Percentiles rank a stretch among this genome's conserved stretches.
Conservation (phyloP, 495 filamentous ascomycete genomes). For the Penicillium cataractarum region DNA sequence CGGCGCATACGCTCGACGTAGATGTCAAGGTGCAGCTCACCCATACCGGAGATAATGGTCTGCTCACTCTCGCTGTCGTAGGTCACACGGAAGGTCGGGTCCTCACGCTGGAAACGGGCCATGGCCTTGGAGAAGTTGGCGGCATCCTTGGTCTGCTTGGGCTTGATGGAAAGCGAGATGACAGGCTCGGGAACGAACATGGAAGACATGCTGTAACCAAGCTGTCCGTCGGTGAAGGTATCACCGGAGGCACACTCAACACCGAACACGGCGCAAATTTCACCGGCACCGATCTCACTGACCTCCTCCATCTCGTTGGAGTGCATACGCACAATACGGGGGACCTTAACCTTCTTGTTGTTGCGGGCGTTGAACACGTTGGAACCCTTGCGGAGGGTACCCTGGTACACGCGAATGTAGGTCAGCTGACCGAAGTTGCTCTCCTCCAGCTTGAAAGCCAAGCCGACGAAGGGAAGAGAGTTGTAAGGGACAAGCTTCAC, state of each 20-base stretch:
- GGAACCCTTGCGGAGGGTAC: slow-evolving; percentile 81
- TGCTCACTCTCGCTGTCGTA: slow-evolving; percentile 89
- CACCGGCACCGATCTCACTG: slow-evolving; percentile 85
- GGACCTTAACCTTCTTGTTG: slow-evolving; percentile 95
- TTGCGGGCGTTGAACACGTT: slow-evolving; percentile 92
- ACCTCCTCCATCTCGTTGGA: slow-evolving; percentile 99
- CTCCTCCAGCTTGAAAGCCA: slow-evolving; percentile 99
- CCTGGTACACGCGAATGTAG: slow-evolving; percentile 98
- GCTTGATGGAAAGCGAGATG: slow-evolving; percentile 96
- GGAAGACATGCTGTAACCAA: slow-evolving; percentile 96
- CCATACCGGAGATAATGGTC: slow-evolving; percentile 99
- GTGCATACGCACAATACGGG: slow-evolving; percentile 98
- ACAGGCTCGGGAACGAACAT: slow-evolving; percentile 99
- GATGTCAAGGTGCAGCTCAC: slow-evolving; percentile 94
- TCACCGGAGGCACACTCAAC: slow-evolving; percentile 98
- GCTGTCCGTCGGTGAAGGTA: slow-evolving; percentile 91
- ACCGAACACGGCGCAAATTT: slow-evolving; percentile 98
- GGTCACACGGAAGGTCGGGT: slow-evolving; percentile 95
- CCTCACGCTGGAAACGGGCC: slow-evolving; percentile 97
- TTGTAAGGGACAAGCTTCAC: slow-evolving; percentile 92
- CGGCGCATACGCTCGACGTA: slow-evolving; percentile 98
- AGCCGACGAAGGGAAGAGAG: slow-evolving; percentile 87
- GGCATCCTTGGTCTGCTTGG: slow-evolving; percentile 89
- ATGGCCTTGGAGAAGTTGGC: slow-evolving; percentile 98
- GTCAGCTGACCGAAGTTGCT: slow-evolving; percentile 98